Evolutionary conservation across 2,329 filamentous ascomycete genomes (phyloP).

Genomic region (Exophiala bonariae): DNA sequence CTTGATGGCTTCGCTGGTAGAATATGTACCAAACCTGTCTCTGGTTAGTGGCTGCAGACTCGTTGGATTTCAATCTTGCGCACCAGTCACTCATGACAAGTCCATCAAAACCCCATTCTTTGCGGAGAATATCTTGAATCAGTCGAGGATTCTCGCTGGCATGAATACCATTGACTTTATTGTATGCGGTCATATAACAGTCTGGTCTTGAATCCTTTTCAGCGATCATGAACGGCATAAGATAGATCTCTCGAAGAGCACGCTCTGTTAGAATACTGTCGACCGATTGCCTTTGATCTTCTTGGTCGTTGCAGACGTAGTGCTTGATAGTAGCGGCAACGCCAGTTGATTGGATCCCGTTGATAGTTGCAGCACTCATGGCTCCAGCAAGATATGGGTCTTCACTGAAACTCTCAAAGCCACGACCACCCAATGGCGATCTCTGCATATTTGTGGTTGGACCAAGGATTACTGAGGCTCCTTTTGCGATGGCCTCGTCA

Average conservation of each 20-base stretch:
- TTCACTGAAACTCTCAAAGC: slow-evolving; percentile 85
- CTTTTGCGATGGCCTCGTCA: slow-evolving; percentile 70
- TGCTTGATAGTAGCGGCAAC: slow-evolving; percentile 78
- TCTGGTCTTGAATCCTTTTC: slow-evolving; percentile 56
- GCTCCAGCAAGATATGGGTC: slow-evolving; percentile 76
- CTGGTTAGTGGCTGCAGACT: background rate
- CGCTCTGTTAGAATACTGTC: slow-evolving; percentile 48
- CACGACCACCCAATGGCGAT: slow-evolving; percentile 78
- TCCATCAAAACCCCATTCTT: slow-evolving; percentile 49
- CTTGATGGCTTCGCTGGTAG: slow-evolving; percentile 44
- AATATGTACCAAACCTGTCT: slow-evolving; percentile 47
- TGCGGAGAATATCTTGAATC: slow-evolving; percentile 45
- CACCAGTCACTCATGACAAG: slow-evolving; percentile 50
- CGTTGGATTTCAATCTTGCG: slow-evolving; percentile 5
- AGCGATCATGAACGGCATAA: slow-evolving; percentile 64
- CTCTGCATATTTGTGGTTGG: slow-evolving; percentile 82
- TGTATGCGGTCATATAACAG: slow-evolving; percentile 62
- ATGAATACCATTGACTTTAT: slow-evolving; percentile 55
- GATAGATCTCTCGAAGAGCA: slow-evolving; percentile 63
- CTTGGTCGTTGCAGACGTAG: slow-evolving; percentile 49
- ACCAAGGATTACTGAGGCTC: slow-evolving; percentile 71
- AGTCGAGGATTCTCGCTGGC: slow-evolving; percentile 43
- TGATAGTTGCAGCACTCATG: slow-evolving; percentile 70
- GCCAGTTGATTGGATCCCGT: slow-evolving; percentile 70
- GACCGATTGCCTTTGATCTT: slow-evolving; percentile 45